These are phyloP conservation scores for Phytopythium cucurbitacearum DNA, from an alignment of 352 stramenopile genomes.

Conservation along the genomic window DNA sequence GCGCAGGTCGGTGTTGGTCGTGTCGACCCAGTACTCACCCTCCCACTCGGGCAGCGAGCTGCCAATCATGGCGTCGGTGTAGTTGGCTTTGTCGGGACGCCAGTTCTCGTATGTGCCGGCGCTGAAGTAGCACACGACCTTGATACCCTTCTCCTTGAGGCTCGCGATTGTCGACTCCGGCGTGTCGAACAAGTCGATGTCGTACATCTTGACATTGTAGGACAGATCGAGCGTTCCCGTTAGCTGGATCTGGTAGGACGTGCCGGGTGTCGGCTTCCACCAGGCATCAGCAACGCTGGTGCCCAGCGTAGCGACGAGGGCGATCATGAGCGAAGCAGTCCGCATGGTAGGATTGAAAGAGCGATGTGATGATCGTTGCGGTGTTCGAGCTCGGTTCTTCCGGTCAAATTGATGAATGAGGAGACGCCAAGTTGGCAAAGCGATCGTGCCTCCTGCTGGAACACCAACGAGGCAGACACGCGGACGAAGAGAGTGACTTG, in stretches of 20 bases:
- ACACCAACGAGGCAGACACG: too few species aligned
- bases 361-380: too few species aligned
- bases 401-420: too few species aligned
- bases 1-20: constrained; percentile 21
- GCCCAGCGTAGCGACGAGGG: too few species aligned
- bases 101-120: constrained; percentile 49
- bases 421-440: too few species aligned
- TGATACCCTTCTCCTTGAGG: constrained; percentile 20
- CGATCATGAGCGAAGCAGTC: too few species aligned
- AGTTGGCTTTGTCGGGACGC: constrained; percentile 36
- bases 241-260: constrained; percentile 37
- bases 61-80: constrained; percentile 29
- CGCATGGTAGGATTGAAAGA: too few species aligned
- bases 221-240: constrained; percentile 22
- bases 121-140: constrained; percentile 60
- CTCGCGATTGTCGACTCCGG: constrained; percentile 17
- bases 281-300: constrained; percentile 4
- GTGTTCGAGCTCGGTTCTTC: too few species aligned
- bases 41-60: constrained; percentile 23
- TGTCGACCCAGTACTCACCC: constrained; percentile 38
- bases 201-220: constrained; percentile 27
- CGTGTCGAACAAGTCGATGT: constrained; percentile 39
- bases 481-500: too few species aligned
- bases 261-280: constrained; percentile 34
- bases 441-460: too few species aligned